Base-by-base conservation (phyloP, 176 grass and related monocot species). In the Urochloa ruziziensis region DNA sequence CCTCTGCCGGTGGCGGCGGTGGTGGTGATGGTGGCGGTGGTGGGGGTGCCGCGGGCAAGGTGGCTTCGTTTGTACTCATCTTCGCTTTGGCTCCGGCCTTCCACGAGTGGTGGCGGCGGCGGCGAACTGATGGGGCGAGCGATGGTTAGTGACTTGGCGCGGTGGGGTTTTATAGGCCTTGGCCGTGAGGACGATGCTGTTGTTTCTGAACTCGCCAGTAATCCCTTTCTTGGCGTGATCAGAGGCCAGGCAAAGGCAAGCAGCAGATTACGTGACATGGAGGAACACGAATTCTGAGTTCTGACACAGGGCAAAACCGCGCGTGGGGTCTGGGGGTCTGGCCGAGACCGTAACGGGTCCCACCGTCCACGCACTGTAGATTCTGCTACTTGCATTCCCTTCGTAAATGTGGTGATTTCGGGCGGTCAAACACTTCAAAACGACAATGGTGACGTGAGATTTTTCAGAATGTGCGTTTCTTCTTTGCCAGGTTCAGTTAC, bases 181-280 rank as follows among this genome's bases (percentile, higher is more conserved):
- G 56, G 47, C 34, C 29, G 17, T 5, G 47, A 42, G 32, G 48
- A 69, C 44, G 25, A 25, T 53, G 61, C 29, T 12, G 8, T 35
- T 74, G 40, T 57, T 42, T 70, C 63, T 54, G 33, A 54, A 9
- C 5, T 36, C 13, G 29, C 21, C 28, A 57, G 69, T 33, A 48
- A 81, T 89, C 64, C 82, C 69, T 84, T 89, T 68, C 87, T 57
- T 85, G 82, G 44, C 23, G 48, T 67, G 67, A 36, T 79, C 35
- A 66, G 9, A 28, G 21, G 39, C 4, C 54, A 25, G 2, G 53
- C 21, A 23, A 16, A 29, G 19, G 21, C 65, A 17, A 1, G n/a
- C 40, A 42, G 68, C 68, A n/a, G 75, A 35, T 89, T 73, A 59
- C 76, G 75, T 75, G 87, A 18, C 58, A 30, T 34, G 21, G 30